phyloP scores from a whole-genome alignment of 1,284 basidiomycete genomes.

The Pisolithus thermaeus region DNA sequence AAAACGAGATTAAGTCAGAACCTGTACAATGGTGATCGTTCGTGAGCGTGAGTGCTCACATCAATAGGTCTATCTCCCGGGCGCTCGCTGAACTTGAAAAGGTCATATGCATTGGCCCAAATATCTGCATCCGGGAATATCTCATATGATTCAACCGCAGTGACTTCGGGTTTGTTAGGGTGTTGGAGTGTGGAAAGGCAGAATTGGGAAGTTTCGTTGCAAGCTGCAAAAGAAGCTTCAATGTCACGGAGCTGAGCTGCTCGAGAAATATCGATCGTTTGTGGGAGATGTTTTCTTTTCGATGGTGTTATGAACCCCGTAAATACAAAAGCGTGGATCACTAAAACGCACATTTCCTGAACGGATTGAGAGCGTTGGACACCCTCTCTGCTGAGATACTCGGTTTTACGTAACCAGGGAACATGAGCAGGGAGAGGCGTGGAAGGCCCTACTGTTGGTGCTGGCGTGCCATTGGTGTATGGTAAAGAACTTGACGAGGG shows the following conservation, averaged over 20 bases:
- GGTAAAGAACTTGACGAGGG: constrained; percentile 40
- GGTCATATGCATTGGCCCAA: constrained; percentile 86
- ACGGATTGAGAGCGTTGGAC: constrained; percentile 38
- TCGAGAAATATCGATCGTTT: constrained; percentile 70
- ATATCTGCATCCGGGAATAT: constrained; percentile 82
- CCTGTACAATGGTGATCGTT: neutral
- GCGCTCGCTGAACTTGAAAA: constrained; percentile 84
- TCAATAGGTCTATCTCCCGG: constrained; percentile 72
- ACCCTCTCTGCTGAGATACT: constrained; percentile 72
- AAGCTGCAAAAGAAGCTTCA: constrained; percentile 72
- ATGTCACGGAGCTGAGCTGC: constrained; percentile 79
- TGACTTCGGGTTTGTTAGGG: constrained; percentile 73
- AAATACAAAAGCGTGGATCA: neutral
- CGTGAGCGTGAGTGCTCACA: constrained; percentile 31
- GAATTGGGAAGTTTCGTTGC: constrained; percentile 46
- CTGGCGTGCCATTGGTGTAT: constrained; percentile 37
- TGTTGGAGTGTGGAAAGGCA: constrained; percentile 60
- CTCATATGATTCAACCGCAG: constrained; percentile 80
- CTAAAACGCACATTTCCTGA: constrained; percentile 54
- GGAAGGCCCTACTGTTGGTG: constrained; percentile 30
- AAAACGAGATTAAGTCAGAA: constrained; percentile 1
- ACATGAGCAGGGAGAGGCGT: constrained; percentile 58
- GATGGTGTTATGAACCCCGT: neutral
- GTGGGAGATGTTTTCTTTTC: constrained; percentile 44
- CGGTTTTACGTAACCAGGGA: constrained; percentile 85